Evolutionary conservation across 306 rosid genomes (phyloP), one percentile per base, ranked within the genome.

Genomic region (Leucaena leucocephala): DNA sequence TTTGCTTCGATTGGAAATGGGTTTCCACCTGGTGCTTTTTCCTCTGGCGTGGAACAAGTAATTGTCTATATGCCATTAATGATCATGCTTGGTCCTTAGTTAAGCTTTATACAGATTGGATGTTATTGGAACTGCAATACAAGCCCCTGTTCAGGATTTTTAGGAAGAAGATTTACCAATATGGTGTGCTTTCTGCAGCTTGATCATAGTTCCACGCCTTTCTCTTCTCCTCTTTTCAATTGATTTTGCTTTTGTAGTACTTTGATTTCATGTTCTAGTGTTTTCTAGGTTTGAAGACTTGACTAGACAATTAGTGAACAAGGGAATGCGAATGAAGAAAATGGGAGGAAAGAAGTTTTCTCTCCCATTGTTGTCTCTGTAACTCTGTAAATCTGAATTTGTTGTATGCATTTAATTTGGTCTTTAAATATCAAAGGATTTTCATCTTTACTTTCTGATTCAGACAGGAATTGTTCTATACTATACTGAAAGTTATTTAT

Each of bases 11-110:
- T 50, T 83, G 71, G 80, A 74, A 40, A 76, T 54, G 80, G 84
- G 88, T 83, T 85, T 86, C 88, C 82, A 83, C 92, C 92, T 89
- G 91, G 91, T 88, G 81, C 78, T 90, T 88, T 92, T 85, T 79
- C 85, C 88, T 85, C 94, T 86, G 94, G 88, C 83, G 83, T 83
- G 91, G 90, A 90, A 83, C 86, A 33, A 65, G 43, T 75, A 77
- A 73, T 76, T 82, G 78, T 89, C 89, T 77, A 85, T 82, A 88
- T 86, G 91, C 90, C 83, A 77, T 84, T 84, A 52, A 82, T 82
- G 79, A 50, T 84, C 87, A 50, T 77, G 82, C 52, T 78, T 65
- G 71, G 66, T 55, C 70, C 84, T 79, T 80, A 68, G 61, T 78
- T 75, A 76, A 61, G 72, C 65, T 77, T 85, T 77, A 86, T 75